Evolutionary conservation across 2,329 filamentous ascomycete genomes (phyloP).

Genomic region (Graphium sp.): DNA sequence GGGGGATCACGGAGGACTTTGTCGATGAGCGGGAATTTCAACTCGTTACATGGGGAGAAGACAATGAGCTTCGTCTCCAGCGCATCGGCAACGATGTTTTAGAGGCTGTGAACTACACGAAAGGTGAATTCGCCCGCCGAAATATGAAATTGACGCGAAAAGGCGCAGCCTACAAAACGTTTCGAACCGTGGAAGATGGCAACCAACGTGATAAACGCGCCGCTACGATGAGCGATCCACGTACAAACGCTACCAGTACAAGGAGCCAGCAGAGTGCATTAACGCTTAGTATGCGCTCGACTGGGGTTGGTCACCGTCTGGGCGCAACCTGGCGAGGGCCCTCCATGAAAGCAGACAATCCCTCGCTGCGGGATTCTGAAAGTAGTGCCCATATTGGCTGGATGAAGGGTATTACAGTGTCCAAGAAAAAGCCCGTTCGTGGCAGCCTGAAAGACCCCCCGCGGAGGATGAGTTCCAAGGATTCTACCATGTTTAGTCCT

Average conservation of each 20-base stretch:
- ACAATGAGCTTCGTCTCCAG: constrained; percentile 67
- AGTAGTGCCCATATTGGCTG: constrained; percentile 44
- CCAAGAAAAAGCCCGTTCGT: constrained; percentile 29
- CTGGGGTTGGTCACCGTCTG: constrained; percentile 18
- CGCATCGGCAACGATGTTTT: constrained; percentile 49
- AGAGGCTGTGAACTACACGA: constrained; percentile 54
- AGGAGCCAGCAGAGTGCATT: constrained; percentile 25
- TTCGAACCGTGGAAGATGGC: constrained; percentile 52
- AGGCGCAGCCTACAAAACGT: constrained; percentile 73
- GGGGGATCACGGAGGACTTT: constrained; percentile 46
- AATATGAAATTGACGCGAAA: constrained; percentile 62
- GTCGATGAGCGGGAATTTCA: constrained; percentile 80
- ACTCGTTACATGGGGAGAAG: constrained; percentile 81
- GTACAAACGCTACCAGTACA: constrained; percentile 23
- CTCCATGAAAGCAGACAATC: constrained; percentile 39
- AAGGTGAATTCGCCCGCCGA: constrained; percentile 46
- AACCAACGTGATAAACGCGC: constrained; percentile 38
- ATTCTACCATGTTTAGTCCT: constrained; percentile 32
- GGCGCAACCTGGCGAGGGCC: constrained; percentile 33
- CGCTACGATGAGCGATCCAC: constrained; percentile 45
- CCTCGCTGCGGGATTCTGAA: constrained; percentile 21
- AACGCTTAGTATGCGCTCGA: constrained; percentile 25
- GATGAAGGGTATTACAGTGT: constrained; percentile 54
- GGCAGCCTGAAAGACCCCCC: constrained; percentile 18
- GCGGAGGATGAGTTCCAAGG: constrained; percentile 31